Base-by-base conservation (phyloP, 768 basidiomycete species). In the Russula olivacea region DNA sequence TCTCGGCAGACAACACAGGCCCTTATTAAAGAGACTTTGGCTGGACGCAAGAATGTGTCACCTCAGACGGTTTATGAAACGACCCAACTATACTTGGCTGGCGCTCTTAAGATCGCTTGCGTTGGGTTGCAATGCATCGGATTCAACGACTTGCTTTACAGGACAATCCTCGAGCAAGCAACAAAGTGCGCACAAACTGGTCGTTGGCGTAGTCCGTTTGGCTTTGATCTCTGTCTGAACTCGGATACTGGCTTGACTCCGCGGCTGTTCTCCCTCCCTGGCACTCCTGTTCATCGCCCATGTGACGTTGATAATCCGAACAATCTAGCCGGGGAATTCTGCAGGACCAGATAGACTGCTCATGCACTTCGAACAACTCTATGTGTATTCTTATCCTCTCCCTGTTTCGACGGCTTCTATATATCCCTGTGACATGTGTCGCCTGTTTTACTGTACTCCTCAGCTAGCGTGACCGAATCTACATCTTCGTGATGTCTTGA, bases 1-100 rank as follows among this genome's bases (percentile, higher is more conserved):
- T 56, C 8, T 48, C 30, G 11, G 34, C 69, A 91, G 89, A 83
- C 87, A 1, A 80, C 79, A 3, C 82, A 85, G 59, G 78, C 81
- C 0, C 76, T 91, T 57, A 77, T 91, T 66, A 89, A 82, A 73
- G 89, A 90, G 61, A 91, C 89, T 0, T 76, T 91, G 40, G 73
- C 80, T 2, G 83, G 78, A 7, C 82, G 89, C 51, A 90, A 88
- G 73, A 89, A 88, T 70, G 82, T 81, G 21, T 88, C 88, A 1
- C 88, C 89, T 19, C 88, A 89, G 71, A 89, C 87, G 68, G 73
- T 84, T 30, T 90, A 90, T 74, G 89, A 91, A 71, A 83, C 82
- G 0, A 75, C 78, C 1, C 89, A 91, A 70, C 80, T 91, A 36
- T 91, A 90, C 70, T 77, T 80, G 5, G 85, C 78, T 1, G 89